Base-by-base conservation (phyloP, 1,284 basidiomycete species). In the Coniferiporia weirii region DNA sequence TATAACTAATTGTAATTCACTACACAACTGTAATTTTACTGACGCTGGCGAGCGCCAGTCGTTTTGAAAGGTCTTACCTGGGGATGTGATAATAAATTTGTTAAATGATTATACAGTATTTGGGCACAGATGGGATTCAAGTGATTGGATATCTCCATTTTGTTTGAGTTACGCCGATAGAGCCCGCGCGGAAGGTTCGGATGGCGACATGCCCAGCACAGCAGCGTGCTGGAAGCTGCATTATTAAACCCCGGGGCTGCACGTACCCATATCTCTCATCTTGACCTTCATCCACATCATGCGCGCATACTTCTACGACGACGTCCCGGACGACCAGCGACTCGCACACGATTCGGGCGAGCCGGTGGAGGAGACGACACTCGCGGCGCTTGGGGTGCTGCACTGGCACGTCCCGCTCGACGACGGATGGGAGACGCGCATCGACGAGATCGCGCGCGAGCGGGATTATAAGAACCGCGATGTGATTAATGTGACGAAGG, bases 221-320 rank as follows among this genome's bases (percentile, higher is more conserved):
- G n/a, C n/a, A n/a, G n/a, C n/a, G n/a, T 38, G 36, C 12, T 40
- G 2, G 38, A 12, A 40, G 9, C 12, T 15, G 38, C 8, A 40
- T 40, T 40, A 40, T 40, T 12, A 12, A 40, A 10, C 15, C 38
- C 27, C 27, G 27, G 27, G 27, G 27, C 40, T 43, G 7, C n/a
- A 3, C 40, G 40, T 8, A 43, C 12, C 7, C n/a, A 43, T n/a
- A 12, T 46, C 17, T 46, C 19, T 1, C 15, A n/a, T 20, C 15
- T n/a, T 46, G 19, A 46, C 44, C 44, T 3, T 46, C 44, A 46
- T n/a, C 44, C 3, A 46, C 43, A 55, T 55, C 7, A 92, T 93
- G 91, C 83, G 82, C 60, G 87, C 89, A 15, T 93, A 92, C 78
- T 86, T 89, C 74, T 92, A 79, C 70, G 90, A 93, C 74, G 80